Percentiles rank a stretch among this genome's conserved stretches.
Conservation (phyloP, 2,329 filamentous ascomycete species). For the Calonectria pauciramosa region DNA sequence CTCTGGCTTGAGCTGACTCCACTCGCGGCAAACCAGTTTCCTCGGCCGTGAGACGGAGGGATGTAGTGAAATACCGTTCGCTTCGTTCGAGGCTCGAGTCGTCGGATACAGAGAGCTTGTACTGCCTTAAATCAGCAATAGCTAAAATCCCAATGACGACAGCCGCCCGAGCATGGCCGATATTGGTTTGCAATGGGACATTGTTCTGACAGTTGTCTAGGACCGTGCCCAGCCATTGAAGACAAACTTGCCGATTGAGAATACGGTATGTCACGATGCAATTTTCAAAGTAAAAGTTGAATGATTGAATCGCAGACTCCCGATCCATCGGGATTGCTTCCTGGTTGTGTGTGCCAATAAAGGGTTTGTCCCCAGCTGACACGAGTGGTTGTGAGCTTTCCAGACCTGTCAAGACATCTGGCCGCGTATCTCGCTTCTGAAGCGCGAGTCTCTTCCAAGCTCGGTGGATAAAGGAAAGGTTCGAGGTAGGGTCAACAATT, state of each 20-base stretch:
- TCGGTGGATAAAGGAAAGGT: constrained; percentile 67
- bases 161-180: constrained; percentile 61
- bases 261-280: constrained; percentile 72
- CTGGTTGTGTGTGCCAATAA: constrained; percentile 29
- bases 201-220: constrained; percentile 52
- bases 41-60: constrained; percentile 35
- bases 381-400: constrained; percentile 44
- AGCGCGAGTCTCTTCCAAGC: constrained; percentile 62
- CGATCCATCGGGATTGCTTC: constrained; percentile 35
- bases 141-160: constrained; percentile 63
- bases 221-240: constrained; percentile 60
- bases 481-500: constrained; percentile 68
- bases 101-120: constrained; percentile 46
- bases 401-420: constrained; percentile 31
- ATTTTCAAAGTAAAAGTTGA: constrained; percentile 68
- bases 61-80: constrained; percentile 44
- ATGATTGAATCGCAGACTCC: constrained; percentile 34
- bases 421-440: constrained; percentile 43
- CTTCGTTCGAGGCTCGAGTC: constrained; percentile 34
- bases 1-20: constrained; percentile 38
- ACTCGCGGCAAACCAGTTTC: constrained; percentile 45
- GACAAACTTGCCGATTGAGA: constrained; percentile 65
- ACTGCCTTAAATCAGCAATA: constrained; percentile 60
- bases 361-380: constrained; percentile 48
- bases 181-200: constrained; percentile 52